Evolutionary conservation across 2,329 filamentous ascomycete species (phyloP).

Genomic region (Aspergillus pseudoviridinutans): DNA sequence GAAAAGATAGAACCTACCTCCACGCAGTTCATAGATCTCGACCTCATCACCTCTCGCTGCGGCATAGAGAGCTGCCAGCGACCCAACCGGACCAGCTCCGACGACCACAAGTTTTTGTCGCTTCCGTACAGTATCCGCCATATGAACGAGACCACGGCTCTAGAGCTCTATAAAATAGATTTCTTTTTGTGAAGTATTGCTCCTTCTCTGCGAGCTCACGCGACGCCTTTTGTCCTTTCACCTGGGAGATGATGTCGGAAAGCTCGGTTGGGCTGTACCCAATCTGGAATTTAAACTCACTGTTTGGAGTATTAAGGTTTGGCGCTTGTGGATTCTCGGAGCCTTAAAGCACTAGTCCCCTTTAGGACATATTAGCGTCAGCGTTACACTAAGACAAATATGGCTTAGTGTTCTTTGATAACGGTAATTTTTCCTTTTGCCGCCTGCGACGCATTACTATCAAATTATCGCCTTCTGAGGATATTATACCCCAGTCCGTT

Average conservation of each 20-base stretch:
- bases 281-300: neutral
- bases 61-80: constrained; percentile 87
- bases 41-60: constrained; percentile 83
- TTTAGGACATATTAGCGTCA: neutral
- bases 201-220: neutral
- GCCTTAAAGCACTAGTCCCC: neutral
- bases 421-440: neutral
- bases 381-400: neutral
- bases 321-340: neutral
- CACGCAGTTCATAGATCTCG: constrained; percentile 87
- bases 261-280: neutral
- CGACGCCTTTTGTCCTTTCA: neutral
- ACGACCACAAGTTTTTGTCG: constrained; percentile 74
- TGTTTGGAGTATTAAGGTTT: neutral
- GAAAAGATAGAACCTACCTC: constrained; percentile 58
- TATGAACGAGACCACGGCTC: neutral
- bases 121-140: constrained; percentile 9
- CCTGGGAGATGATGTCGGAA: neutral
- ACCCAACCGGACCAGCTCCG: constrained; percentile 89
- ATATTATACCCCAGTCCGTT: neutral
- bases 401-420: neutral
- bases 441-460: neutral
- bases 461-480: neutral
- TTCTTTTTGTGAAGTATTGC: neutral
- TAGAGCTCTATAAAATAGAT: neutral